Base-by-base conservation (phyloP, 495 filamentous ascomycete genomes). In the Penicillium ochrochloron region DNA sequence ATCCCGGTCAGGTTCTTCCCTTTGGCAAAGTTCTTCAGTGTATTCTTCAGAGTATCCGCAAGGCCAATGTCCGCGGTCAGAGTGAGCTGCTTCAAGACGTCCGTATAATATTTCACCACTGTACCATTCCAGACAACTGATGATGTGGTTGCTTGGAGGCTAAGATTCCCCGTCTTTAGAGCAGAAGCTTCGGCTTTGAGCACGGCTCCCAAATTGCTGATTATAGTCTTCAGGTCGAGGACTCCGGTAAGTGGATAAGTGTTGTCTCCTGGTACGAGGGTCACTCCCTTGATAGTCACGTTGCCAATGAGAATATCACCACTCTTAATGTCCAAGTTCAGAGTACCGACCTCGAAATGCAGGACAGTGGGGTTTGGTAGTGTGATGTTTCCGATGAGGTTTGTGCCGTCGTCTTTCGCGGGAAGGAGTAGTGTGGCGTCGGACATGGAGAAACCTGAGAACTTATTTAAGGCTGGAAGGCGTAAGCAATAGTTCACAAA, bases 211-310 rank as follows among this genome's bases (percentile, higher is more conserved):
- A 80, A 61, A 53, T 79, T 75, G 0, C 54, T 33, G 44, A 80
- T 34, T 2, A 77, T 58, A 3, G 58, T 67, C 21, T 54, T 60
- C 23, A 80, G 50, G 53, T 80, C 76, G 29, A 80, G 46, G 29
- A 65, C 63, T 23, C 73, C 74, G 60, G 75, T 79, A 67, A 90
- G 78, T 5, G 78, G 74, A 61, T 82, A 76, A 41, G 76, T 73
- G 75, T 89, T 89, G 64, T 82, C 79, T 27, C 89, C 89, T 3
- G 89, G 88, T 9, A 57, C 61, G 44, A 91, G 81, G 4, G 77
- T 70, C 17, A 91, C 77, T 70, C 89, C 81, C 66, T 80, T 70
- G 42, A 92, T 69, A 21, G 77, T 82, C 44, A 82, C 78, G 57
- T 76, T 83, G 62, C 88, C 89, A 63, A 90, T 76, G 12, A 67